phyloP scores from a whole-genome alignment of 352 stramenopile genomes.

The Phytophthora pini region DNA sequence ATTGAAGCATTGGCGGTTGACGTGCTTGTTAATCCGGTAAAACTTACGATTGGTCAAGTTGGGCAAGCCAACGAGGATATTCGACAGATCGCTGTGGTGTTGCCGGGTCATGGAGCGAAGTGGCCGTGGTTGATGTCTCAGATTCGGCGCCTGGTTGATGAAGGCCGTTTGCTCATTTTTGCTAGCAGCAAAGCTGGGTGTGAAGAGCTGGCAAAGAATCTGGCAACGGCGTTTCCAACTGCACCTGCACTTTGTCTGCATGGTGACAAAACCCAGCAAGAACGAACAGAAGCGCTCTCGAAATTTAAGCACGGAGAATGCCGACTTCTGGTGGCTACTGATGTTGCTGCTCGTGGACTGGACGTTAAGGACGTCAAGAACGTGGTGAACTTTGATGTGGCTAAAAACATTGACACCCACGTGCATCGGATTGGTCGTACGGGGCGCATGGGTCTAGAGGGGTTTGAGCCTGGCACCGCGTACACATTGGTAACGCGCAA shows the following conservation, averaged over 20 bases:
- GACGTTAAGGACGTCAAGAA: conserved; percentile 92
- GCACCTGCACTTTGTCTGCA: conserved; percentile 61
- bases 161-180: conserved; percentile 90
- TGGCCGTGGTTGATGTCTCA: conserved; percentile 88
- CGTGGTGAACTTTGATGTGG: conserved; percentile 92
- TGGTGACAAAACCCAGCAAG: conserved; percentile 83
- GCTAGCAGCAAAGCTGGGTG: conserved; percentile 85
- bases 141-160: conserved; percentile 56
- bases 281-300: conserved; percentile 67
- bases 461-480: conserved; percentile 79
- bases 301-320: conserved; percentile 75
- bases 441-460: conserved; percentile 83
- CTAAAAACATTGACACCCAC: conserved; percentile 92
- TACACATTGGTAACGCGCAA: conserved; percentile 84
- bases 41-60: conserved; percentile 78
- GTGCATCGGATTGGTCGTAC: conserved; percentile 91
- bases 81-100: conserved; percentile 77
- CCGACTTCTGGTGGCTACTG: conserved; percentile 83
- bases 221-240: conserved; percentile 38
- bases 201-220: conserved; percentile 81
- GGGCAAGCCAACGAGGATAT: conserved; percentile 93
- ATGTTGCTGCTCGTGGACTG: conserved; percentile 87
- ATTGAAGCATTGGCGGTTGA: conserved; percentile 80
- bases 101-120: conserved; percentile 78
- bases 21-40: conserved; percentile 83